phyloP scores from a whole-genome alignment of 257 asterid species.

The Linaria vulgaris region DNA sequence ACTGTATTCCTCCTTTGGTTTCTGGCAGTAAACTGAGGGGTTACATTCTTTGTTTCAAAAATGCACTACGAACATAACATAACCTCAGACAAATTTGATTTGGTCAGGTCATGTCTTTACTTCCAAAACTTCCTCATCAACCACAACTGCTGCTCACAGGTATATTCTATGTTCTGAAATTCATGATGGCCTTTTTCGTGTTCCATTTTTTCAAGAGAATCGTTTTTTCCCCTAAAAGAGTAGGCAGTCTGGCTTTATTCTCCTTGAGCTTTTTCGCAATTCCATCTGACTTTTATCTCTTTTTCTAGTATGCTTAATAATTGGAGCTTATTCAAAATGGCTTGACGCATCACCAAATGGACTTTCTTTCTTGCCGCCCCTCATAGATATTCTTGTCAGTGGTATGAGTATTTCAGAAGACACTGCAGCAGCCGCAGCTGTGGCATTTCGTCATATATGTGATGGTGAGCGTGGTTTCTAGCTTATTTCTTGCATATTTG shows the following conservation, averaged over 20 bases:
- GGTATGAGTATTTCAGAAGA: constrained; percentile 96
- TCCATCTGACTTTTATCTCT: constrained; percentile 21
- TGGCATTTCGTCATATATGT: constrained; percentile 94
- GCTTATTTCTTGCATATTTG: constrained; percentile 17
- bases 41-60: no score
- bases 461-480: constrained; percentile 49
- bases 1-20: no score
- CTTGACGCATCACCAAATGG: constrained; percentile 83
- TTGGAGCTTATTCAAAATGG: constrained; percentile 98
- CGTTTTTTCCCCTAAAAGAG: constrained; percentile 11
- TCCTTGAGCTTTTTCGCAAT: constrained; percentile 20
- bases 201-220: constrained; percentile 11
- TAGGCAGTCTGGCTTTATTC: constrained; percentile 20
- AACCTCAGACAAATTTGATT: constrained; percentile 20
- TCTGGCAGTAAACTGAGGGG: no score
- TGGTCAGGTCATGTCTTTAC: constrained; percentile 79
- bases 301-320: constrained; percentile 67
- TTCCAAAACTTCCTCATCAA: constrained; percentile 89
- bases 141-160: constrained; percentile 97
- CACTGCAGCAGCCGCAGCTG: constrained; percentile 93
- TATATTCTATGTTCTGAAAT: constrained; percentile 32
- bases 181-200: constrained; percentile 8
- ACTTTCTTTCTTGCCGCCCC: constrained; percentile 78
- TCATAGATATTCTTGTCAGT: constrained; percentile 84
- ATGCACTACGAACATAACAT: no score